phyloP scores from a whole-genome alignment of 208 protist genomes.

The Acanthamoeba royreba region DNA sequence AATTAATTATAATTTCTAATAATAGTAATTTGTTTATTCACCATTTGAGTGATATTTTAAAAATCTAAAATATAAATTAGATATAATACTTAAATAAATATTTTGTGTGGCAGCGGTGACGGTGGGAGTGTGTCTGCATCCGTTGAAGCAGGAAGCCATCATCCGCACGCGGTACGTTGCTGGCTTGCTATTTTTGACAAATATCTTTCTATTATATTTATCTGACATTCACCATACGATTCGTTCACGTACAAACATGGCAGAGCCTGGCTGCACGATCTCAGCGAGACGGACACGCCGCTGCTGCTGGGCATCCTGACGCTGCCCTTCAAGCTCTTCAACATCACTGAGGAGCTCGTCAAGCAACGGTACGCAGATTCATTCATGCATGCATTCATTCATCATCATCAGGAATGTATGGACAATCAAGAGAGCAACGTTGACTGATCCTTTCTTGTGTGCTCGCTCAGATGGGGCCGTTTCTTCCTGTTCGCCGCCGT shows the following conservation, averaged over 20 bases:
- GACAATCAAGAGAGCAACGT: too few species aligned
- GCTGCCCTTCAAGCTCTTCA: not conserved
- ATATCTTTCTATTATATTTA: not conserved
- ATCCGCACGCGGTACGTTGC: not conserved
- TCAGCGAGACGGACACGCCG: not conserved
- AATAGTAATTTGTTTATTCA: too few species aligned
- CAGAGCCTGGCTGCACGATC: not conserved
- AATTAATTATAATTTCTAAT: too few species aligned
- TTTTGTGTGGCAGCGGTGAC: not conserved
- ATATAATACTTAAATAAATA: too few species aligned
- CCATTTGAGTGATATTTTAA: too few species aligned
- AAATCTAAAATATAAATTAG: too few species aligned
- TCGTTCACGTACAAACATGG: too few species aligned
- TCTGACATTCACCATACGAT: not conserved
- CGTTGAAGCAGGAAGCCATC: not conserved
- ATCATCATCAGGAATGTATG: too few species aligned
- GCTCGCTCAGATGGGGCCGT: not conserved
- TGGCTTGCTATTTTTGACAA: not conserved
- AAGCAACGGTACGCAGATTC: constrained; percentile 17
- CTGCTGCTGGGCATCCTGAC: not conserved
- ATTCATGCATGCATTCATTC: too few species aligned
- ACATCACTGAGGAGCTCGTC: constrained; percentile 21
- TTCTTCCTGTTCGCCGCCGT: constrained; percentile 6
- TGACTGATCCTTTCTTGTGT: too few species aligned
- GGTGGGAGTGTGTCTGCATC: not conserved